Base-by-base conservation (phyloP, 345 rosid species). In the Euphorbia tirucalli region DNA sequence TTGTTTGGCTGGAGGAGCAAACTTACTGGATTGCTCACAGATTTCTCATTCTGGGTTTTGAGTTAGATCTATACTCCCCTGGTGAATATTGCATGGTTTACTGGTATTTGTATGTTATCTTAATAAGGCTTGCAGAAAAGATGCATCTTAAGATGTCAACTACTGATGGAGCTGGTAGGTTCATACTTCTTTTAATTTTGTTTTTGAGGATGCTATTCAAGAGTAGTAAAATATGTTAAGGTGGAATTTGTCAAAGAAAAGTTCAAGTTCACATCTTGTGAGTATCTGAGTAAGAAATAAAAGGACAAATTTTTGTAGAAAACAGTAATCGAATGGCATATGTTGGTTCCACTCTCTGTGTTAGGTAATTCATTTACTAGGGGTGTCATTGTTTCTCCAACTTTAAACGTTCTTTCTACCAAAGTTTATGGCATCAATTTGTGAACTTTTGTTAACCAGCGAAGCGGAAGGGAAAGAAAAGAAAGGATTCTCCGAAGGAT, bases 81-180 rank as follows among this genome's bases (percentile, higher is more conserved):
- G 71, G 82, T 69, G 98, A 96, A 83, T 91, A 86, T 82, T 89
- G 97, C 83, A 91, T 96, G 98, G 96, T 93, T 7, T 96, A 96
- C 78, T 93, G 98, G 99, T 96, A 93, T 66, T 63, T 86, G 67
- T 89, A 90, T 73, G 85, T 80, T 32, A 89, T 83, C 69, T 83
- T 89, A 66, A 77, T 85, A 84, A 93, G 87, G 82, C 92, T 93
- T 69, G 88, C 90, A 7, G 99, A 93, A 81, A 96, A 83, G 83
- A 85, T 89, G 72, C 96, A 89, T 77, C 57, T 84, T 73, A 87
- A 81, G 82, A 84, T 81, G 76, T 75, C 88, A 50, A 62, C 79
- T 49, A 78, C 77, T 71, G 75, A 65, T 66, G 81, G 69, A 57
- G 52, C 75, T 28, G 85, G 93, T 87, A 83, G 72, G 80, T 57